A percentile compares a stretch with the other conserved stretches of the same genome.
These are phyloP conservation scores for Chalaropsis ovoidea DNA, from an alignment of 2,329 filamentous ascomycete species.

Conservation along the genomic window DNA sequence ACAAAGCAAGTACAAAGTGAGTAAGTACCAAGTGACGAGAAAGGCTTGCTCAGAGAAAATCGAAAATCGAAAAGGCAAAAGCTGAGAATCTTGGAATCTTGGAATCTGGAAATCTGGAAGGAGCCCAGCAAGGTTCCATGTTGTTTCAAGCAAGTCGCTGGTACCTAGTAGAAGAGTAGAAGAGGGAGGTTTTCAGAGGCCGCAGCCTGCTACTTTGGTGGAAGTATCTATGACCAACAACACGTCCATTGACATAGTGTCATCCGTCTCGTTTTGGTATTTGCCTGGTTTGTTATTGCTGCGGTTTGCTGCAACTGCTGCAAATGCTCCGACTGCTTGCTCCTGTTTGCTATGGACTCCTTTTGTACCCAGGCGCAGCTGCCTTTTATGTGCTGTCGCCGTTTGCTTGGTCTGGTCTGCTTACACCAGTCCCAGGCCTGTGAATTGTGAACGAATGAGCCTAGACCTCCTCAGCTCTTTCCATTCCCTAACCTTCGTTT, in stretches of 20 bases:
- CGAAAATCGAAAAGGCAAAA: neutral
- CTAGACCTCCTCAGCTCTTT: neutral
- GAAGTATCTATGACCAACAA: neutral
- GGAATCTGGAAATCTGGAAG: constrained; percentile 6
- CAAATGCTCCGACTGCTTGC: neutral
- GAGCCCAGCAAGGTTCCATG: neutral
- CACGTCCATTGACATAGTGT: neutral
- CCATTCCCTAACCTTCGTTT: neutral
- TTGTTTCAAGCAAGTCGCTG: neutral
- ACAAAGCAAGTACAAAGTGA: neutral
- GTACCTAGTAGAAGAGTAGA: neutral
- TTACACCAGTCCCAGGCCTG: neutral
- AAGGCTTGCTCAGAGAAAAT: neutral
- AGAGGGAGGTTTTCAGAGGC: neutral
- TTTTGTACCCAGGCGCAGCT: neutral
- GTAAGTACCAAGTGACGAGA: neutral
- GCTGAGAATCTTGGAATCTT: constrained; percentile 1
- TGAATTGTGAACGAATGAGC: neutral
- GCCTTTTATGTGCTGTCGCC: neutral
- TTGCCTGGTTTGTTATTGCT: neutral
- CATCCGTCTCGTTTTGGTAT: neutral
- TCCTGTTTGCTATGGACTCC: neutral
- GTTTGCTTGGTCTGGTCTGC: neutral
- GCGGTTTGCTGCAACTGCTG: no score
- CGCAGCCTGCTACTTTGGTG: no score